Base-by-base conservation (phyloP, 371 early-diverging fungal species). In the Rhizomucor pusillus region DNA sequence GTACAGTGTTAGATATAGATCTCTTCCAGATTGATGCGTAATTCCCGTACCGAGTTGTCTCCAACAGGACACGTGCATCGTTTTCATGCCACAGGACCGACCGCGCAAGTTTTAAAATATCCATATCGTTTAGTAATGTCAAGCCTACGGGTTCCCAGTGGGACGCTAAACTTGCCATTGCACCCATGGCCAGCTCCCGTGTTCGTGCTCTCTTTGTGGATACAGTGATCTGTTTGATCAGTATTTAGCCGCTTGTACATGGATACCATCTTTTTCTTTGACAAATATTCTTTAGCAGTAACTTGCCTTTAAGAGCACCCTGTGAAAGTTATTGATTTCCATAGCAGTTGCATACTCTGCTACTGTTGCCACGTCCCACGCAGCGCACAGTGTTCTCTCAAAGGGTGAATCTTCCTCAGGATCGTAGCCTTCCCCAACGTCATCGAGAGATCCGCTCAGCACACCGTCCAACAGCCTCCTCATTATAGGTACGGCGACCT, bases 361-460 rank as follows among this genome's bases (percentile, higher is more conserved):
- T 0, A 73, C 69, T 20, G 73, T 66, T 23, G 66, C 63, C 14
- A 72, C 55, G 46, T 76, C 77, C 77, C 77, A 76, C 18, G 62
- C 65, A 23, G 73, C 73, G 56, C 77, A 76, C 13, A 76, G 43
- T 2, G 70, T 58, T 14, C 72, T 55, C 56, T 75, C 75, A 47
- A 60, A 71, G 37, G 75, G 75, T 11, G 75, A 62, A 57, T 74
- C 75, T 37, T 71, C 75, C 29, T 62, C 61, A 13, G 43, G 39
- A 48, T 66, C 50, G 18, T 16, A 18, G 37, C 54, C 54, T 6
- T 19, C 35, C 11, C 50, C 35, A 25, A 25, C 36, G 11, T 43
- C 37, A 57, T 72, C 73, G 12, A 68, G 45, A 39, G 61, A 56
- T 7, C 57, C 52, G 14, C 56, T 54, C 5, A 74, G 14, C 0